Evolutionary conservation across 805 yeast genomes (phyloP), one percentile per base, ranked within the genome.

Genomic region (Metschnikowia orientalis): DNA sequence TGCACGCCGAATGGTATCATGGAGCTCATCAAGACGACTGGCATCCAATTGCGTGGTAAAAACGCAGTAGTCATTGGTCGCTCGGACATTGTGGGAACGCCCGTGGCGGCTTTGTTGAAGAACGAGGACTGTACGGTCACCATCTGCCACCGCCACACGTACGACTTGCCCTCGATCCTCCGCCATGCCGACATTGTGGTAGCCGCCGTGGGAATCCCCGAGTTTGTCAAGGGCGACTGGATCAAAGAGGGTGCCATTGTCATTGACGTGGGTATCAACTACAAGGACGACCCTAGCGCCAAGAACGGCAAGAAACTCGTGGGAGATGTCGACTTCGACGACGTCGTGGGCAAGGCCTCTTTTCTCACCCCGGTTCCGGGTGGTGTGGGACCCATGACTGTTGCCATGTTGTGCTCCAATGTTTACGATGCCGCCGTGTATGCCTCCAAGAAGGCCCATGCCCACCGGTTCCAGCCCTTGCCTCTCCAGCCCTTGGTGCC

Each of bases 311-410:
- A 70, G 51, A 77, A 79, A 54, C 67, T 90, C 56, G 95, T 86
- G n/a, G 98, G 98, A 43, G 98, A 90, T 57, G 96, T 87, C 26
- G 96, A 89, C 51, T 90, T 70, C 51, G 82, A 68, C 34, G 64
- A 78, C 18, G 89, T 86, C 34, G 59, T 69, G 37, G 56, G 66
- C 32, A 71, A 69, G 34, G 92, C 89, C 3, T 63, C 79, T 8
- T 75, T 71, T 48, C 74, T 92, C 42, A 89, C 97, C 5, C 98
- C 98, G 11, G 98, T 90, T 35, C 98, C 98, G 19, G 97, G 97
- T 56, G 97, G 97, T 50, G 97, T 90, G 42, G 98, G 98, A 24
- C 98, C 98, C 44, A 90, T 90, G 97, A 90, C 98, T 17, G 97
- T 90, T 29, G 95, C 95, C 24, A 88, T 89, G 96, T 75, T 90